Percentiles rank a stretch among this genome's conserved stretches.
These are phyloP conservation scores for Polyporus arcularius DNA, from an alignment of 768 basidiomycete species.

Conservation along the genomic window DNA sequence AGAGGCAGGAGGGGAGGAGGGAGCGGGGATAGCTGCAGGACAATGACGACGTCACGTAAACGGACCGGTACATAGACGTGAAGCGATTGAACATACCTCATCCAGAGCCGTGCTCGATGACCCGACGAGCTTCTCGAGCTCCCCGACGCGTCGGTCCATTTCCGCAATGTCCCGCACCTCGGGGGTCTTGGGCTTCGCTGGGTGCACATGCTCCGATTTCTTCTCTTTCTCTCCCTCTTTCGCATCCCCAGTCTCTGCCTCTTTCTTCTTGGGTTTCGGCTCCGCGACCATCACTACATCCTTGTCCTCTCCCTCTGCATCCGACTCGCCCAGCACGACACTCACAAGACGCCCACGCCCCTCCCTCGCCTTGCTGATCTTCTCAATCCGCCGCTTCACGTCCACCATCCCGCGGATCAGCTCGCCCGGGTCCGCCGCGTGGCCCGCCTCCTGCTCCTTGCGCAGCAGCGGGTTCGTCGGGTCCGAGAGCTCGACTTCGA, in stretches of 20 bases:
- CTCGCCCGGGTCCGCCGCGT: slow-evolving; percentile 70
- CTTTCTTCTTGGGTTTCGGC: background rate
- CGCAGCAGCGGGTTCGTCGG: slow-evolving; percentile 71
- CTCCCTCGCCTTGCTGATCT: slow-evolving; percentile 64
- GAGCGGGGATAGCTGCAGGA: slow-evolving; percentile 61
- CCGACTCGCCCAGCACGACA: slow-evolving; percentile 45
- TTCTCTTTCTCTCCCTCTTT: background rate
- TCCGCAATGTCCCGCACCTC: slow-evolving; percentile 60
- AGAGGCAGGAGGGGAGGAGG: slow-evolving; percentile 83
- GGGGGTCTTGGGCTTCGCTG: slow-evolving; percentile 2
- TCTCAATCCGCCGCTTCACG: slow-evolving; percentile 67
- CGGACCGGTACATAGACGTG: background rate
- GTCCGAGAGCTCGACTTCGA: slow-evolving; percentile 83
- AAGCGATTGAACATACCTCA: slow-evolving; percentile 55
- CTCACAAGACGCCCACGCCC: slow-evolving; percentile 66
- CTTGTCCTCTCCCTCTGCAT: slow-evolving; percentile 20
- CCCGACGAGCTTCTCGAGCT: slow-evolving; percentile 82
- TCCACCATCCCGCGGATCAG: slow-evolving; percentile 78
- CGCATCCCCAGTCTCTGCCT: background rate
- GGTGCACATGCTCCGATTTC: slow-evolving; percentile 27
- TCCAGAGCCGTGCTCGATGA: slow-evolving; percentile 78
- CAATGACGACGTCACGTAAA: background rate
- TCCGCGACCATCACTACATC: slow-evolving; percentile 7
- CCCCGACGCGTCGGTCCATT: slow-evolving; percentile 81
- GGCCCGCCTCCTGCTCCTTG: slow-evolving; percentile 58